Evolutionary conservation across 2,329 filamentous ascomycete species (phyloP).

Genomic region (Microdochium paspali): DNA sequence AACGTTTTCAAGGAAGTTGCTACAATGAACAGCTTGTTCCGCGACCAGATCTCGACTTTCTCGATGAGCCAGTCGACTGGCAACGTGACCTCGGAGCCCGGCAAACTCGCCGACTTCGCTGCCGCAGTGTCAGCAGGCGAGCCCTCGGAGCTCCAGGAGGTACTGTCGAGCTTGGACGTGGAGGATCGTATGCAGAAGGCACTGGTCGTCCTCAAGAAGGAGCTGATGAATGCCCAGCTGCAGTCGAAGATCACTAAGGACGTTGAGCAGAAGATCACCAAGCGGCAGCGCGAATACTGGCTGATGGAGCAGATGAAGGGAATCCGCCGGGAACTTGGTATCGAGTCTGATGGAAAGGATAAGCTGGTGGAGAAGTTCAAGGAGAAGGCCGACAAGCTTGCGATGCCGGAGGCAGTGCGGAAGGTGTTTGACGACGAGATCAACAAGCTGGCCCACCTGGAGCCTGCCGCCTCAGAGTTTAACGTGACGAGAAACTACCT

Average conservation of each 20-base stretch:
- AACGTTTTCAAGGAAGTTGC: constrained; percentile 98
- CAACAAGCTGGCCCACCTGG: constrained; percentile 91
- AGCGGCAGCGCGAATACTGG: constrained; percentile 96
- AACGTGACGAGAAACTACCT: constrained; percentile 98
- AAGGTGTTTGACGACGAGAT: constrained; percentile 98
- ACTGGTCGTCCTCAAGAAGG: constrained; percentile 88
- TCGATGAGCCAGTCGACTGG: constrained; percentile 91
- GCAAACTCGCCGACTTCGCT: constrained; percentile 92
- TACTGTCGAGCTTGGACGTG: constrained; percentile 79
- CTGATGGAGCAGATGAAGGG: constrained; percentile 99
- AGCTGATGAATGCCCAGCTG: constrained; percentile 94
- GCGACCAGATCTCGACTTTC: constrained; percentile 95
- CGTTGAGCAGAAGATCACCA: constrained; percentile 94
- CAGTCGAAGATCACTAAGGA: constrained; percentile 98
- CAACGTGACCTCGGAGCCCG: constrained; percentile 90
- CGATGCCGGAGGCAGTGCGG: constrained; percentile 93
- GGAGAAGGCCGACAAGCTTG: constrained; percentile 85
- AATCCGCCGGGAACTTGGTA: constrained; percentile 86
- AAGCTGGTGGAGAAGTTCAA: constrained; percentile 97
- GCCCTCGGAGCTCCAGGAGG: constrained; percentile 83
- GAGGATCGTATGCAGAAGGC: constrained; percentile 90
- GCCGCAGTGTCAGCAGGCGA: constrained; percentile 94
- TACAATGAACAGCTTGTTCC: constrained; percentile 85
- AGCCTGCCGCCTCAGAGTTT: constrained; percentile 93
- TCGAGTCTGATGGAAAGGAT: constrained; percentile 96